Base-by-base conservation (phyloP, 768 basidiomycete species). In the Cystofilobasidium ferigula region DNA sequence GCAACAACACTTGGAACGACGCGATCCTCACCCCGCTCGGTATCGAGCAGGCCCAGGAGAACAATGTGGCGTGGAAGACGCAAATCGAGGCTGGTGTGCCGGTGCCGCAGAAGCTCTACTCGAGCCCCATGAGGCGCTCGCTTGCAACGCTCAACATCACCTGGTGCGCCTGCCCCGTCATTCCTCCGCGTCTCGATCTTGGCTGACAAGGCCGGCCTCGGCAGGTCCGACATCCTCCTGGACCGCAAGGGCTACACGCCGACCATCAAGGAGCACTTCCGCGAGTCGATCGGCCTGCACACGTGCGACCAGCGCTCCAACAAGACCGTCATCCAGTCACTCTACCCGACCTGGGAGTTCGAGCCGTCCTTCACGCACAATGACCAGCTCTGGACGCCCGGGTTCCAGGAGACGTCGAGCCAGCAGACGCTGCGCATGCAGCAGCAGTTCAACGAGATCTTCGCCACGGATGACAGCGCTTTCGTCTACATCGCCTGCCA, bases 1-100 rank as follows among this genome's bases (percentile, higher is more conserved):
- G 70, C 0, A 69, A 72, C 43, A 68, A 73, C 10, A 71, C 70
- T 1, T 75, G 74, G 74, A 72, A 72, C 3, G 74, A 75, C 45
- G 63, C 74, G 0, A 24, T 48, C 3, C 69, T 75, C 22, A 73
- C 73, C 1, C 62, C 60, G 4, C 20, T 43, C 1, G 74, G 74
- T 20, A 34, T 57, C 14, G 5, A 22, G 2, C 72, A 74, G 62
- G 74, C 73, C 0, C 2, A 26, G 22, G 60, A 42, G 10, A 63
- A 68, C 16, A 70, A 71, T 51, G 35, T 0, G 0, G 70, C 70
- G 1, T 75, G 71, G 70, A 69, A 70, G 56, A n/a, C 38, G 14
- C 42, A 71, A 28, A 34, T 34, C 30, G 34, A 62, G 43, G 43
- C 63, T 30, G 70, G 67, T 2, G 69, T 69, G 0, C 73, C 74